Base-by-base conservation (phyloP, 805 yeast species). In the Saturnispora diversa region DNA sequence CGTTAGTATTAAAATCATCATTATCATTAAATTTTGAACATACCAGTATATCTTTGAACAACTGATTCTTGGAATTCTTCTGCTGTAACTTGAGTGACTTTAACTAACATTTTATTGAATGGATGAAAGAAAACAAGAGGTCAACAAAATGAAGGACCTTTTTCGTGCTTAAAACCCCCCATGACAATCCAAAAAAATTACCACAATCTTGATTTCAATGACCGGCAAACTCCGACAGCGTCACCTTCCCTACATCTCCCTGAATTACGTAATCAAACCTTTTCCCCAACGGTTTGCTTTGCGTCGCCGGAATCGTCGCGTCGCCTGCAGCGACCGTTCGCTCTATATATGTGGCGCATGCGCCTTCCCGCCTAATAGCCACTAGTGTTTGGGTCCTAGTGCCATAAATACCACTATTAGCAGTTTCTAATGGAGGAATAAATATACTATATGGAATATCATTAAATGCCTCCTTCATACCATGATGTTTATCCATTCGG, bases 1-100 rank as follows among this genome's bases (percentile, higher is more conserved):
- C 11, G 26, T 33, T 23, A 21, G 26, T 22, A 21, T 16, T 13
- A 7, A 28, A 12, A 13, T 15, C 13, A 16, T 15, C 4, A 4
- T 19, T 21, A 2, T 27, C 4, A 10, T 31, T 6, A 10, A 13
- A 12, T 23, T 17, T 11, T n/a, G n/a, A n/a, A 55, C 60, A 16
- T 51, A 54, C 73, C 77, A 30, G 80, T 74, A 54, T 73, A 75
- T 49, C 72, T 66, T 46, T 62, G 65, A 13, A 72, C 77, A 43
- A 75, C 56, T 39, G 66, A 58, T 16, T 59, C 49, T 50, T 71
- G 66, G 55, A 75, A 75, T 23, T 68, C 64, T 37, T 64, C 51
- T 42, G 59, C 64, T 13, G 52, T 43, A 6, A 59, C 35, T 16
- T 54, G 43, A 6, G 43, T 41, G 22, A 49, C 43, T 6, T 28